Percentiles rank a stretch among this genome's conserved stretches.
These are phyloP conservation scores for Picea sitchensis DNA, from an alignment of 75 land plant species.

Conservation along the genomic window DNA sequence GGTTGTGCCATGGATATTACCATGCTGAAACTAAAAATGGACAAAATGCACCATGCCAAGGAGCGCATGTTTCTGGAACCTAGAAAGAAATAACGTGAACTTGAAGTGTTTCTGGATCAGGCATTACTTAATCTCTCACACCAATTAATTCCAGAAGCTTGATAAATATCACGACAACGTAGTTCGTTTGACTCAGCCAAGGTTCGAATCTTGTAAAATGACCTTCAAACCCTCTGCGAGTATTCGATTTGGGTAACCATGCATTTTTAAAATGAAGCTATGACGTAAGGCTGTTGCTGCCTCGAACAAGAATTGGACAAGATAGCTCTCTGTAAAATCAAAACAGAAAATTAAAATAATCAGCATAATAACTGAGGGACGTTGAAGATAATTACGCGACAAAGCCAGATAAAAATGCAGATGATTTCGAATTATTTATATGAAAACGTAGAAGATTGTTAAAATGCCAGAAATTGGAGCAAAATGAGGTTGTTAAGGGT, in stretches of 20 bases:
- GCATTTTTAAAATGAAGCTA: too few relatives aligned
- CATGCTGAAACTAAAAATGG: not conserved
- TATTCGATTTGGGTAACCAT: not conserved
- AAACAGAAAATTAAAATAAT: too few relatives aligned
- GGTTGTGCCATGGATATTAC: not conserved
- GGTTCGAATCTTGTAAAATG: not conserved
- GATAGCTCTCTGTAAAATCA: too few relatives aligned
- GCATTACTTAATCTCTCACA: not conserved
- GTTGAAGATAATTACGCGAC: too few relatives aligned
- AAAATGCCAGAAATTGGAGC: too few relatives aligned
- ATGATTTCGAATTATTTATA: too few relatives aligned
- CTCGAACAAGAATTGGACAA: too few relatives aligned
- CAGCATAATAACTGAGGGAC: too few relatives aligned
- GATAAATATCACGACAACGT: not conserved
- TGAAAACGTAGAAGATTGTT: too few relatives aligned
- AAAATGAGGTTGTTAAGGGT: too few relatives aligned
- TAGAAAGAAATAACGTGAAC: not conserved
- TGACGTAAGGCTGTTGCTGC: too few relatives aligned
- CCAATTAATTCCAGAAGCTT: not conserved
- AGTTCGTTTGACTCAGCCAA: not conserved
- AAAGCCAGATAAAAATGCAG: too few relatives aligned
- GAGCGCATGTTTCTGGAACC: not conserved
- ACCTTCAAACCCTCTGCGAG: not conserved
- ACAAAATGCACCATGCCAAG: constrained; percentile 1
- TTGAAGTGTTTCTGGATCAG: not conserved